Percentiles rank a stretch among this genome's conserved stretches.
phyloP scores from a whole-genome alignment of 2,329 filamentous ascomycete species.

The Colletotrichum spinosum region DNA sequence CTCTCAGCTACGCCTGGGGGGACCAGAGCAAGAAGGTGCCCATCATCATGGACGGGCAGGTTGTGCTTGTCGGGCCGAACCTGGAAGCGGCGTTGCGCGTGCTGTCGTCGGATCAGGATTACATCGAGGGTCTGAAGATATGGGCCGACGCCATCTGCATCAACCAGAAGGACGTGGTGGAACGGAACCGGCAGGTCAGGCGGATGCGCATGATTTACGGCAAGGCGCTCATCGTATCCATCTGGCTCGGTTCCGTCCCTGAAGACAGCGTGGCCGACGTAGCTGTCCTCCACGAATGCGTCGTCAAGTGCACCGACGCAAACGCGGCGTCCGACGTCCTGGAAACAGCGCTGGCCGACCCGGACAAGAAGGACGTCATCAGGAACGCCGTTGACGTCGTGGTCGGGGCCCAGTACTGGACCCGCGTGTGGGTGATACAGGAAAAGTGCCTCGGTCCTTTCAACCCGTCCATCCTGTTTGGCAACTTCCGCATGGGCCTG shows the following conservation, averaged over 20 bases:
- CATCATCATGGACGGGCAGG: conserved; percentile 15
- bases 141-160: conserved; percentile 42
- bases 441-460: conserved; percentile 27
- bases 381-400: conserved; percentile 11
- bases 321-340: conserved; percentile 6
- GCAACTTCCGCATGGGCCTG: conserved; percentile 25
- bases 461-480: conserved; percentile 30
- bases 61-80: conserved; percentile 22
- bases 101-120: conserved; percentile 22
- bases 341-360: conserved; percentile 2
- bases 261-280: conserved; percentile 25
- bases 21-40: conserved; percentile 16
- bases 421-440: conserved; percentile 28
- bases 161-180: conserved; percentile 37
- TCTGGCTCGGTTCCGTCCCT: conserved; percentile 34
- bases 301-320: conserved; percentile 10
- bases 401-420: conserved; percentile 20
- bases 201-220: conserved; percentile 37
- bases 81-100: conserved; percentile 25
- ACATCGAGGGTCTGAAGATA: conserved; percentile 20
- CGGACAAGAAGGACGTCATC: conserved; percentile 8
- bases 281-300: conserved; percentile 17
- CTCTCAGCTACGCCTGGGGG: conserved; percentile 28
- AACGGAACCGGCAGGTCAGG: conserved; percentile 38
- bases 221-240: conserved; percentile 31